phyloP scores from a whole-genome alignment of 2,329 filamentous ascomycete genomes.

The Aspergillus oerlinghausenensis region DNA sequence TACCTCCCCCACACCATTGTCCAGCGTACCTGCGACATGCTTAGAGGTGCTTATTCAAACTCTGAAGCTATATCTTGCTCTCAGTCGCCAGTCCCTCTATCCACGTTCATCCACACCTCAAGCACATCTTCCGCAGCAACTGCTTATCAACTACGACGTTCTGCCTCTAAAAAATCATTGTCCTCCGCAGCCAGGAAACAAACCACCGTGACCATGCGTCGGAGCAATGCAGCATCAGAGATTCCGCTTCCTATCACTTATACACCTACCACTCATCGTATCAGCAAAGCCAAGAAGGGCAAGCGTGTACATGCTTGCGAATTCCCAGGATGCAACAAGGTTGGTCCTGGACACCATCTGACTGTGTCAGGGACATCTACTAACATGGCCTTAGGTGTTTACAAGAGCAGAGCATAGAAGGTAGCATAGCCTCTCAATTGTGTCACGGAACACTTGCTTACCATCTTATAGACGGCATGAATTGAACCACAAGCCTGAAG shows the following conservation, averaged over 20 bases:
- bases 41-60: slow-evolving; percentile 18
- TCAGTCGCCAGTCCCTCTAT: slow-evolving; percentile 17
- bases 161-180: slow-evolving; percentile 2
- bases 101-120: slow-evolving; percentile 20
- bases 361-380: slow-evolving; percentile 1
- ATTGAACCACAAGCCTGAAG: slow-evolving; percentile 47
- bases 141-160: slow-evolving; percentile 10
- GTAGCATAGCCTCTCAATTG: slow-evolving; percentile 15
- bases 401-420: slow-evolving; percentile 47
- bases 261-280: slow-evolving; percentile 46
- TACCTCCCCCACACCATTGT: slow-evolving; percentile 14
- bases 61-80: slow-evolving; percentile 19
- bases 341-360: slow-evolving; percentile 21
- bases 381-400: slow-evolving; percentile 37
- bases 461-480: slow-evolving; percentile 41
- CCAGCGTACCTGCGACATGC: slow-evolving; percentile 17
- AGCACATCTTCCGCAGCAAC: slow-evolving; percentile 11
- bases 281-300: slow-evolving; percentile 51
- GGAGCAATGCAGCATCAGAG: slow-evolving; percentile 24
- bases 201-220: slow-evolving; percentile 23
- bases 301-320: slow-evolving; percentile 48
- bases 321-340: slow-evolving; percentile 46
- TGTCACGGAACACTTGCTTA: neutral
- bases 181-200: slow-evolving; percentile 18
- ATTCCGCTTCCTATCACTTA: slow-evolving; percentile 38